phyloP scores from a whole-genome alignment of 495 filamentous ascomycete genomes.

The Talaromyces trachyspermus region DNA sequence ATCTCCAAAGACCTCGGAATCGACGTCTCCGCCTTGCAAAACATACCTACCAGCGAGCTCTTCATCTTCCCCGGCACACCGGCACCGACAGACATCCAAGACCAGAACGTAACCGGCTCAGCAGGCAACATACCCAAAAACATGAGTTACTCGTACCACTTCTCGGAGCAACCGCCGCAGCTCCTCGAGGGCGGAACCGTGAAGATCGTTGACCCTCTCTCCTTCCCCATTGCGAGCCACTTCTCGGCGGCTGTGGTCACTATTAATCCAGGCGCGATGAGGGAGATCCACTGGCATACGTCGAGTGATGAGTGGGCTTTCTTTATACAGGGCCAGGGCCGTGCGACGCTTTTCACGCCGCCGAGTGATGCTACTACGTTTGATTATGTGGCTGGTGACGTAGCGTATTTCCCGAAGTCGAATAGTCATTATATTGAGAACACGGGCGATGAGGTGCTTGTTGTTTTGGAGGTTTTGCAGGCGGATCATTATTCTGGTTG shows the following conservation, averaged over 20 bases:
- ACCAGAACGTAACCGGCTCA: conserved; percentile 54
- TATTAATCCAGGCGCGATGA: conserved; percentile 49
- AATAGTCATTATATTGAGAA: conserved; percentile 71
- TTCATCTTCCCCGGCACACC: conserved; percentile 66
- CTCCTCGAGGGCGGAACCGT: conserved; percentile 55
- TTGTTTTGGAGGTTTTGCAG: conserved; percentile 65
- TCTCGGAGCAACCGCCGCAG: conserved; percentile 53
- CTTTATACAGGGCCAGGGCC: conserved; percentile 59
- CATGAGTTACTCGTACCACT: conserved; percentile 58
- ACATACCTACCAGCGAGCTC: conserved; percentile 51
- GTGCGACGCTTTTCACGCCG: conserved; percentile 60
- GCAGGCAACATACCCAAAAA: conserved; percentile 47
- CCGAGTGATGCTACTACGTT: conserved; percentile 56
- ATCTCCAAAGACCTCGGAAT: conserved; percentile 56
- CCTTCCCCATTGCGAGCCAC: conserved; percentile 52
- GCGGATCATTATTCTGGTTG: conserved; percentile 53
- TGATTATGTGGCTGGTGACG: conserved; percentile 67
- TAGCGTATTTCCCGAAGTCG: conserved; percentile 59
- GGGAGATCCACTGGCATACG: conserved; percentile 70
- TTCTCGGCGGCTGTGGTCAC: conserved; percentile 56
- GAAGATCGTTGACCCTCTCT: conserved; percentile 57
- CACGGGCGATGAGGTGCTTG: conserved; percentile 56
- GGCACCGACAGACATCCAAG: conserved; percentile 49
- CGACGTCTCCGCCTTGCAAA: conserved; percentile 45
- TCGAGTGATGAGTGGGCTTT: conserved; percentile 71